These are phyloP conservation scores for Nematodospora anomalae DNA, from an alignment of 1,139 yeast species.

Conservation along the genomic window DNA sequence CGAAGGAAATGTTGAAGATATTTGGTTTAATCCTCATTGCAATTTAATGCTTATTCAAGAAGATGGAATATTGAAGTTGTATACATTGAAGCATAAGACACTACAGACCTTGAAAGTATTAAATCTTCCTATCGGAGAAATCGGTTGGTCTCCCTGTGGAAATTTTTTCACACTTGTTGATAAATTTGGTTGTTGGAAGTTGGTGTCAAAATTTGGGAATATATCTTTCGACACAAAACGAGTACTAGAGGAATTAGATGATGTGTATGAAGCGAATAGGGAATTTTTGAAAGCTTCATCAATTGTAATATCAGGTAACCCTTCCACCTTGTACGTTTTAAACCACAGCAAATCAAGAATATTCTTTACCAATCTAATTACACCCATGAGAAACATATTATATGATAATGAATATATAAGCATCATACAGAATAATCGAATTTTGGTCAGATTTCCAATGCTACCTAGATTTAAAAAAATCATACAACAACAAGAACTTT, in stretches of 20 bases:
- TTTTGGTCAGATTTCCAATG: conserved; percentile 31
- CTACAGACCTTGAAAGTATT: conserved; percentile 18
- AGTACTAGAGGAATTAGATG: conserved; percentile 26
- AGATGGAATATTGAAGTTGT: conserved; percentile 15
- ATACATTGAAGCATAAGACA: conserved; percentile 14
- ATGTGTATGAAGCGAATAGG: conserved; percentile 16
- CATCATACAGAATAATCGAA: conserved; percentile 22
- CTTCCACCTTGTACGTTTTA: conserved; percentile 26
- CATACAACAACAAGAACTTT: conserved; percentile 22
- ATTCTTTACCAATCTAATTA: conserved; percentile 24
- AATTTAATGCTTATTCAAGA: conserved; percentile 23
- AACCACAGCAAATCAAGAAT: conserved; percentile 20
- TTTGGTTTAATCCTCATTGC: conserved; percentile 29
- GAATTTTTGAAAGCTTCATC: conserved; percentile 26
- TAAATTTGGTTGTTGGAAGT: conserved; percentile 31
- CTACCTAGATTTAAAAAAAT: conserved; percentile 31
- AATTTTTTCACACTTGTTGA: conserved; percentile 28
- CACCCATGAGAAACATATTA: conserved; percentile 19
- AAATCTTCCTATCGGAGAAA: conserved; percentile 8
- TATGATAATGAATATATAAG: conserved; percentile 31
- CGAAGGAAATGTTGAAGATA: conserved; percentile 7
- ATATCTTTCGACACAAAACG: conserved; percentile 29
- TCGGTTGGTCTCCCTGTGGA: conserved; percentile 42
- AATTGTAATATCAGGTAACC: conserved; percentile 28
- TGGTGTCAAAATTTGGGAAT: conserved; percentile 39